phyloP scores from a whole-genome alignment of 352 stramenopile genomes.

The Salisapilia sapeloensis region DNA sequence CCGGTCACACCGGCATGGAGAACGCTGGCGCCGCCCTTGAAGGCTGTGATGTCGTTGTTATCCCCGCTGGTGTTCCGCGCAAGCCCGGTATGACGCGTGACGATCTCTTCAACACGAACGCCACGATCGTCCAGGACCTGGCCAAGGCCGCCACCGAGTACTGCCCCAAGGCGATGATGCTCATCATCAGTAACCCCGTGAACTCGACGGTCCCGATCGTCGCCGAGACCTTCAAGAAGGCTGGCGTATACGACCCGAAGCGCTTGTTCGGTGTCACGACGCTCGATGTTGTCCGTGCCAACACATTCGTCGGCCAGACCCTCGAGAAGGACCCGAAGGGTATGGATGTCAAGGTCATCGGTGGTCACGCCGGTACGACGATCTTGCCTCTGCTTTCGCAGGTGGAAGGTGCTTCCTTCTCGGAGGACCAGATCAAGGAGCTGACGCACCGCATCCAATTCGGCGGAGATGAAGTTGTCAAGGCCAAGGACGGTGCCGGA shows the following conservation, averaged over 20 bases:
- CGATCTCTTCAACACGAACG: conserved; percentile 93
- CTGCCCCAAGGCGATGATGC: conserved; percentile 91
- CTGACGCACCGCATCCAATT: conserved; percentile 95
- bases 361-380: conserved; percentile 97
- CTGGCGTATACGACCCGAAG: conserved; percentile 91
- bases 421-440: conserved; percentile 86
- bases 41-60: conserved; percentile 95
- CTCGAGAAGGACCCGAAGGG: conserved; percentile 60
- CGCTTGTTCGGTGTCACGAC: conserved; percentile 98
- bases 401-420: conserved; percentile 84
- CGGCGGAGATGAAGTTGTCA: conserved; percentile 91
- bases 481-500: conserved; percentile 92
- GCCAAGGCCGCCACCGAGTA: conserved; percentile 87
- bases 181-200: conserved; percentile 99
- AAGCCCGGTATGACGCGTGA: conserved; percentile 96
- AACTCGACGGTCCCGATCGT: conserved; percentile 99
- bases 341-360: conserved; percentile 92
- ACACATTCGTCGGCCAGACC: conserved; percentile 86
- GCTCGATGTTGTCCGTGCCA: conserved; percentile 95
- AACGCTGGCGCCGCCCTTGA: conserved; percentile 45
- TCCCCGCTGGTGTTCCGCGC: conserved; percentile 97
- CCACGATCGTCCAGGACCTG: conserved; percentile 92
- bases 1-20: conserved; percentile 59
- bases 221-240: conserved; percentile 95
- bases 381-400: conserved; percentile 98